These are phyloP conservation scores for Acacia confusa DNA, from an alignment of 306 rosid species.

Conservation along the genomic window DNA sequence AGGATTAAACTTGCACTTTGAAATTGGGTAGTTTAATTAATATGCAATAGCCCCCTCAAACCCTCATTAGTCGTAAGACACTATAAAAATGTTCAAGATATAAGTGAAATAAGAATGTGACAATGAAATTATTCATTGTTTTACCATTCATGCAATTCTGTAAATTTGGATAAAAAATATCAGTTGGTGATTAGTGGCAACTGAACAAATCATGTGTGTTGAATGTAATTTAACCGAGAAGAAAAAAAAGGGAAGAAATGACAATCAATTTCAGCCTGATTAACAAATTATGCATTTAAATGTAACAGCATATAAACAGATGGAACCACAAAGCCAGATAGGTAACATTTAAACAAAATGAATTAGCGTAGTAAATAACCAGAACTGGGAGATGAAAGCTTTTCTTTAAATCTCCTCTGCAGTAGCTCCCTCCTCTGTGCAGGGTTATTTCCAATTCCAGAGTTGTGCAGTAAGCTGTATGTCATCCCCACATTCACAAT, in stretches of 20 bases:
- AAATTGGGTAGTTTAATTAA: not conserved
- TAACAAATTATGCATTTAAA: slow-evolving; percentile 22
- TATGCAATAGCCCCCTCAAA: not conserved
- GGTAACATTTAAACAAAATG: slow-evolving; percentile 16
- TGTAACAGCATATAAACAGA: not conserved
- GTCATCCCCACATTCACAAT: slow-evolving; percentile 92
- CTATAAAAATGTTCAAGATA: not conserved
- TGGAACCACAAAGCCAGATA: slow-evolving; percentile 9
- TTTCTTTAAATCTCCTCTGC: slow-evolving; percentile 75
- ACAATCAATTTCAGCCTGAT: slow-evolving; percentile 25
- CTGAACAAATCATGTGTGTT: not conserved
- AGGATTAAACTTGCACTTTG: not conserved
- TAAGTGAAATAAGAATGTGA: not conserved
- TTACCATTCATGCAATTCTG: not conserved
- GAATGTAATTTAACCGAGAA: not conserved
- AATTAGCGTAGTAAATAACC: slow-evolving; percentile 45
- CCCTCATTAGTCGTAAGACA: not conserved
- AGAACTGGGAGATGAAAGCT: slow-evolving; percentile 58
- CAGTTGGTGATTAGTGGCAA: not conserved
- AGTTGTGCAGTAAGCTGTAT: slow-evolving; percentile 78
- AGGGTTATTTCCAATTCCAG: slow-evolving; percentile 69
- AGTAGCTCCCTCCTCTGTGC: slow-evolving; percentile 71
- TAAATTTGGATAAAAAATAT: not conserved
- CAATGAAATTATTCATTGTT: not conserved
- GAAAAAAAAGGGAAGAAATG: slow-evolving; percentile 20